These are phyloP conservation scores for Solanum hybrid DNA, from an alignment of 305 asterid genomes.

Conservation along the genomic window DNA sequence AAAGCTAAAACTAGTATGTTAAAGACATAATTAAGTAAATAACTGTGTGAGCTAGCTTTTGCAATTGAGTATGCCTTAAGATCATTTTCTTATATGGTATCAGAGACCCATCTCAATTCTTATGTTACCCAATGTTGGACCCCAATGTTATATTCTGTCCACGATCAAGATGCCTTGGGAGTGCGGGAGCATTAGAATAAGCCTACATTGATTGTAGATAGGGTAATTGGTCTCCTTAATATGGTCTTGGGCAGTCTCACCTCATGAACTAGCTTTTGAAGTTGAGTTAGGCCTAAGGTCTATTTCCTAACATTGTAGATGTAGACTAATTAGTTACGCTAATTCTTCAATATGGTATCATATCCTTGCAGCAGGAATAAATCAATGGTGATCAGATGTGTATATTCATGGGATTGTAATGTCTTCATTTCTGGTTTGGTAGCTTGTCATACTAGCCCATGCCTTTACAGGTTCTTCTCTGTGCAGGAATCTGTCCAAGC, in stretches of 20 bases:
- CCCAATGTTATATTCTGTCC: not conserved
- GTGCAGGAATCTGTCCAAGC: conserved; percentile 71
- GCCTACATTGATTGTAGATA: not conserved
- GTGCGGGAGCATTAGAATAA: not conserved
- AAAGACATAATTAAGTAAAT: not conserved
- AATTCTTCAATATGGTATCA: not conserved
- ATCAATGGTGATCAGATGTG: not conserved
- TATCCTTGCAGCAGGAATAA: not conserved
- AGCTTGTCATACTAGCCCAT: not conserved
- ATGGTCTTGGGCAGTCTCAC: not conserved
- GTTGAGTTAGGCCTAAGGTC: not conserved
- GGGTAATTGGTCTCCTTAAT: not conserved
- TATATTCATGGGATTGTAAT: not conserved
- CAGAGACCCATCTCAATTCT: not conserved
- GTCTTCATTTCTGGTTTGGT: not conserved
- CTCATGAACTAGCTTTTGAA: not conserved
- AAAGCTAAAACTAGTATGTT: not conserved
- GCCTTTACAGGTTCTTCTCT: conserved; percentile 7
- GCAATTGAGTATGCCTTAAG: not conserved
- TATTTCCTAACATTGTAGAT: not conserved
- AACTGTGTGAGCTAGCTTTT: not conserved
- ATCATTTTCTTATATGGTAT: not conserved
- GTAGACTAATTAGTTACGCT: not conserved
- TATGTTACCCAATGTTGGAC: not conserved
- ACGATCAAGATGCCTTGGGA: not conserved